Evolutionary conservation across 2,329 filamentous ascomycete genomes (phyloP).

Genomic region (Phoma sp.): DNA sequence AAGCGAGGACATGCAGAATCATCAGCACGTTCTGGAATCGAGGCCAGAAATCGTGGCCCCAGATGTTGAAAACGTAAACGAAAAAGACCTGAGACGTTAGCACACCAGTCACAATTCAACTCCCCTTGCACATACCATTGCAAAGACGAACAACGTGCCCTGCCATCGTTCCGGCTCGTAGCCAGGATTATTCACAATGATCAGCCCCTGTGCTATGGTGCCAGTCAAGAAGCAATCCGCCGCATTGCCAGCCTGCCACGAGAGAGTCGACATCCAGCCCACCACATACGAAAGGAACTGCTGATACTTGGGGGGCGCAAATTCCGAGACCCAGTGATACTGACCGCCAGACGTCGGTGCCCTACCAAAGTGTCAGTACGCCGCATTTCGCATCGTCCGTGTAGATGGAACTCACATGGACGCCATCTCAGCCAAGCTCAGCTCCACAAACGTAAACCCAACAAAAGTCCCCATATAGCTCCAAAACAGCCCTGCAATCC

Average conservation of each 20-base stretch:
- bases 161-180: constrained; percentile 55
- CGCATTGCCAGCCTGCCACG: constrained; percentile 56
- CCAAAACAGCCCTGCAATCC: constrained; percentile 46
- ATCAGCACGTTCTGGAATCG: constrained; percentile 27
- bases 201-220: constrained; percentile 50
- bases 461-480: constrained; percentile 43
- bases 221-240: constrained; percentile 53
- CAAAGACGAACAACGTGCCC: constrained; percentile 56
- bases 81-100: constrained; percentile 38
- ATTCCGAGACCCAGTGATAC: constrained; percentile 45
- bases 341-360: constrained; percentile 44
- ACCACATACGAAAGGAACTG: constrained; percentile 51
- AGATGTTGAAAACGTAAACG: constrained; percentile 49
- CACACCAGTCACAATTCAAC: neutral
- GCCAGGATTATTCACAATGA: constrained; percentile 47
- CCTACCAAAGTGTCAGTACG: constrained; percentile 20
- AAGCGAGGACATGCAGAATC: constrained; percentile 57
- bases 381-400: neutral
- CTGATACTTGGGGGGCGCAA: constrained; percentile 48
- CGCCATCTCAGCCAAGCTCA: constrained; percentile 44
- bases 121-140: constrained; percentile 31
- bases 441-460: constrained; percentile 44
- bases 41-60: constrained; percentile 50
- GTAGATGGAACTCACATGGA: constrained; percentile 35
- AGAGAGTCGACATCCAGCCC: constrained; percentile 56